Conservation (phyloP, 2,329 filamentous ascomycete genomes). For the Phialophora tarda region DNA sequence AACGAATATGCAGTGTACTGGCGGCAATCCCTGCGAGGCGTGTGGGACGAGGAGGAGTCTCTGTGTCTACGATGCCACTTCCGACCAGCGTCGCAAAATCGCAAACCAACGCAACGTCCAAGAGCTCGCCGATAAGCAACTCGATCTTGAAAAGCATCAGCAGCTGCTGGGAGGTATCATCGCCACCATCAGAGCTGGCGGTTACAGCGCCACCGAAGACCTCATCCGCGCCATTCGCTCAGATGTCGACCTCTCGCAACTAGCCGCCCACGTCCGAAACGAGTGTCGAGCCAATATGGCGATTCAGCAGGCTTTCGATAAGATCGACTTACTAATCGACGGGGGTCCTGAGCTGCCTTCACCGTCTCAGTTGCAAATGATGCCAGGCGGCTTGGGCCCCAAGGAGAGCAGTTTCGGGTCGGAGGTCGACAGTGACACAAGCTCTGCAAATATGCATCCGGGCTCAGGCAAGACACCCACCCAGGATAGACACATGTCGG, state of each 20-base stretch:
- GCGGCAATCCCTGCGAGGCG: slow-evolving; percentile 37
- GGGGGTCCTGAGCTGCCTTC: slow-evolving; percentile 36
- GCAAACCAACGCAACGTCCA: slow-evolving; percentile 38
- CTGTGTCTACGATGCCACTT: slow-evolving; percentile 38
- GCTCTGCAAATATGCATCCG: slow-evolving; percentile 8
- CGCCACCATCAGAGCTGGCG: slow-evolving; percentile 36
- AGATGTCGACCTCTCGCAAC: slow-evolving; percentile 36
- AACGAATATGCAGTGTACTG: slow-evolving; percentile 34
- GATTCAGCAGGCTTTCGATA: slow-evolving; percentile 34
- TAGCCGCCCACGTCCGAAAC: slow-evolving; percentile 39
- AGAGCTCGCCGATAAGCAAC: slow-evolving; percentile 35
- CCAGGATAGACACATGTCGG: neutral
- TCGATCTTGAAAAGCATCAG: slow-evolving; percentile 33
- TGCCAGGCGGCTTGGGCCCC: neutral
- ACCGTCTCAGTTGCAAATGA: slow-evolving; percentile 30
- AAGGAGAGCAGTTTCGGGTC: neutral
- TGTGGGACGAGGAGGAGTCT: slow-evolving; percentile 35
- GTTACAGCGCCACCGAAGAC: slow-evolving; percentile 28
- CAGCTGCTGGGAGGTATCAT: slow-evolving; percentile 39
- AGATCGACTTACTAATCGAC: slow-evolving; percentile 37
- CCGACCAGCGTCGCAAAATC: slow-evolving; percentile 39
- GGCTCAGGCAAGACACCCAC: neutral
- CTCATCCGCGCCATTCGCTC: slow-evolving; percentile 35
- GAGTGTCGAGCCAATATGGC: slow-evolving; percentile 34
- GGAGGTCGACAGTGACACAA: slow-evolving; percentile 20